Base-by-base conservation (phyloP, 2,329 filamentous ascomycete species). In the Zymoseptoria brevis region DNA sequence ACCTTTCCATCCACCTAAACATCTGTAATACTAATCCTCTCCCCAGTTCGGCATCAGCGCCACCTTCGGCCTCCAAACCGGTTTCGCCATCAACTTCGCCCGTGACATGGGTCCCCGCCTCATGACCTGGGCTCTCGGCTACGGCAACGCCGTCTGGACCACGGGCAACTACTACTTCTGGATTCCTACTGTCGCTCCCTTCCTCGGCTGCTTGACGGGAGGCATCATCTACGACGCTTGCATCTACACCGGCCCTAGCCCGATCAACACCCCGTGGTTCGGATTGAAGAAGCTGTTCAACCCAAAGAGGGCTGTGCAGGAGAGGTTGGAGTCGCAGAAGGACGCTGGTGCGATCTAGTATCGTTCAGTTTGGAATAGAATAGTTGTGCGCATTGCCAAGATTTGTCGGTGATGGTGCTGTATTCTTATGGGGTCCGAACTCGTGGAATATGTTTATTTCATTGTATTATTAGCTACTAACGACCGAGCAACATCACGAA, bases 91-190 rank as follows among this genome's bases (percentile, higher is more conserved):
- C 62, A 89, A 88, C 65, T 74, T 87, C 50, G 87, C 86, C 30
- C 81, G 87, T 71, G 87, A 90, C 66, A 86, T 89, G 67, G 86
- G 86, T 0, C 87, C 87, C 2, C 78, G 87, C 21, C 75, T 89
- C 30, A 81, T 87, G 60, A 82, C 82, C 1, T 87, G 84, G 67
- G 83, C 84, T 72, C 70, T 88, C 59, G 87, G 87, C 2, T 90
- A 90, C 68, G 83, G 83, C 1, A 73, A 70, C 57, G 80, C 83
- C 53, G 85, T 87, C 0, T 88, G 83, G 81, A 79, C 76, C 21
- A 80, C 82, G 1, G 85, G 84, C 1, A 77, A 77, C 11, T 86
- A 87, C 69, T 88, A 87, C 66, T 87, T 87, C 69, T 87, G 84
- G 85, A 81, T 85, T 5, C 60, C 87, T 1, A 85, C 88, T 75